Evolutionary conservation across 306 rosid species (phyloP), one percentile per base, ranked within the genome.

Genomic region (Clitoria ternatea): DNA sequence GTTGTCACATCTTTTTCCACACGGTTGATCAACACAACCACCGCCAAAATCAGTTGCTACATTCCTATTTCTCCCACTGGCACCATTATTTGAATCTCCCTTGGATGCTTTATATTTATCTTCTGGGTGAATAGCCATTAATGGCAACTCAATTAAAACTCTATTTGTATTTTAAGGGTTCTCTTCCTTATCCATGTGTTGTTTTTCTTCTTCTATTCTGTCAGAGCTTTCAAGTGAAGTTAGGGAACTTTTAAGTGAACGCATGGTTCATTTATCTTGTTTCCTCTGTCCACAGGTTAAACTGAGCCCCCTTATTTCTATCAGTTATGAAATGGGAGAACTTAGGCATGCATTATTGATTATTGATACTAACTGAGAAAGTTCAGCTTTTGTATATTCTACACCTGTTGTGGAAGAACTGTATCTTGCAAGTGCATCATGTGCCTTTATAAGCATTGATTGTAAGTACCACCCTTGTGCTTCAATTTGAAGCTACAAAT

Each of bases 381-480:
- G 85, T 62, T 90, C 90, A 10, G 85, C 82, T 78, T 82, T 87
- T 7, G 93, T 85, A 2, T 67, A 52, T 64, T 87, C 86, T 26
- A 84, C 77, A 7, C 82, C 85, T 18, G 33, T 61, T 1, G 96
- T 64, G 50, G 90, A 85, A 62, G n/a, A n/a, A n/a, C n/a, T n/a
- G n/a, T n/a, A n/a, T n/a, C n/a, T n/a, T n/a, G n/a, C n/a, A n/a
- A n/a, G 84, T 69, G 91, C 75, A 65, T 87, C 94, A 47, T 85
- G 91, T 12, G 96, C 96, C 47, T 87, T 90, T 73, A 66, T 82
- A 7, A 90, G 77, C 9, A 90, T 91, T 20, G 87, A 78, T 12
- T 90, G 91, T 66, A 90, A 81, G 60, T 90, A 90, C 80, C 85
- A 87, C 71, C 94, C 96, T 80, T 90, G 94, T 27, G 96, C 94